These are phyloP conservation scores for Gracilariopsis chorda DNA, from an alignment of 23 red algal genomes.

Conservation along the genomic window DNA sequence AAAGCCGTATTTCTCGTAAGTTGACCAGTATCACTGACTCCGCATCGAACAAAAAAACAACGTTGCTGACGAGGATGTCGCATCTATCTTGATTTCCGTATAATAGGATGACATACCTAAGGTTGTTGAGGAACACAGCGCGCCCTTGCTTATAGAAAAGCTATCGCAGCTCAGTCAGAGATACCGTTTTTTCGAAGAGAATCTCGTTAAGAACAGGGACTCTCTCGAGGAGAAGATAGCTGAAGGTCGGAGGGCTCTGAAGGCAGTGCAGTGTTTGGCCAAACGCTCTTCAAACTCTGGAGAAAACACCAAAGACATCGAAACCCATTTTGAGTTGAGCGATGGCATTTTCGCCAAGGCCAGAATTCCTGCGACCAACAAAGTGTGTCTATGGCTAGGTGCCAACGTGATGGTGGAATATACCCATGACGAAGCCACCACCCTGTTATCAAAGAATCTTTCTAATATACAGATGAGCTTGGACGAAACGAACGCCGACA, in stretches of 20 bases:
- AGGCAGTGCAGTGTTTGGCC: constrained; percentile 49
- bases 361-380: constrained; percentile 33
- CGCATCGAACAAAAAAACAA: too few species aligned
- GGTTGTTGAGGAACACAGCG: constrained; percentile 51
- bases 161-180: constrained; percentile 52
- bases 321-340: constrained; percentile 87
- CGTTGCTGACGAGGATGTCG: not conserved
- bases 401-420: constrained; percentile 98
- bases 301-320: constrained; percentile 21
- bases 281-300: constrained; percentile 14
- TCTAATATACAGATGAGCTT: constrained; percentile 38
- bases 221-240: constrained; percentile 64
- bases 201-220: constrained; percentile 44
- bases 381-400: constrained; percentile 89
- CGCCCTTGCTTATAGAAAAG: constrained; percentile 26
- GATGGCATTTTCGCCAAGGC: constrained; percentile 78
- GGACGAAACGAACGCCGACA: constrained; percentile 64
- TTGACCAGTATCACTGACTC: too few species aligned
- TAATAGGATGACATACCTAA: constrained; percentile 62
- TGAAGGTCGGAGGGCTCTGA: constrained; percentile 54
- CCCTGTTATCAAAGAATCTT: constrained; percentile 78
- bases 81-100: not conserved
- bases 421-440: constrained; percentile 73
- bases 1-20: constrained; percentile 58
- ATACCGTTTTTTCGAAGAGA: constrained; percentile 77